phyloP scores from a whole-genome alignment of 768 basidiomycete genomes.

The Mycena galericulata region DNA sequence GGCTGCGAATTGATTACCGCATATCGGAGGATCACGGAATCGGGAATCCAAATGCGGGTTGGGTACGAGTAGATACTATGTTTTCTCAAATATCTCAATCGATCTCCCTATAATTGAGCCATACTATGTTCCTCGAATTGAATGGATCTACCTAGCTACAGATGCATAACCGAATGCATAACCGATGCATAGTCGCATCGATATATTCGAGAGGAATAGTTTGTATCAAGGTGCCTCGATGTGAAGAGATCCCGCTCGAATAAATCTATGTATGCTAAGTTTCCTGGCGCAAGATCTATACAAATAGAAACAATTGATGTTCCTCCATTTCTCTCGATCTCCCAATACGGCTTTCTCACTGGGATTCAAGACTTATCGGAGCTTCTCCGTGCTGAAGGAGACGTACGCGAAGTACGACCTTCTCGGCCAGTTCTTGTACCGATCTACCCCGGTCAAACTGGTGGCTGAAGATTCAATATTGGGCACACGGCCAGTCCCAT shows the following conservation, averaged over 20 bases:
- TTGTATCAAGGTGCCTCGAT: background rate
- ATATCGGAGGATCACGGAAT: background rate
- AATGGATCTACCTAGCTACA: background rate
- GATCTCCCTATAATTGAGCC: background rate
- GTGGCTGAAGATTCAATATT: too few relatives aligned
- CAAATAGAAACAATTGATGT: background rate
- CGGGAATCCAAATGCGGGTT: background rate
- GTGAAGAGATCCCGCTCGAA: background rate
- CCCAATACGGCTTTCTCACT: background rate
- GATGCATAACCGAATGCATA: background rate
- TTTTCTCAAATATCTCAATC: background rate
- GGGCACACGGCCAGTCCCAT: too few relatives aligned
- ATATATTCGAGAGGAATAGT: background rate
- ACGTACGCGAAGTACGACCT: too few relatives aligned
- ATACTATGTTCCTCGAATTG: background rate
- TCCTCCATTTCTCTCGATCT: background rate
- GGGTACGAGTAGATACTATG: background rate
- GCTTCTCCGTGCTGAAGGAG: too few relatives aligned
- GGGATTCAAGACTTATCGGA: background rate
- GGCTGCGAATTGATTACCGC: background rate
- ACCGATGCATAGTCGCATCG: background rate
- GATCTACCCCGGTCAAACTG: too few relatives aligned
- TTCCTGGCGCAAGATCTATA: slow-evolving; percentile 1
- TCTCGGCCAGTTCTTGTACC: too few relatives aligned
- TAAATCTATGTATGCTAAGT: slow-evolving; percentile 7